Conservation (phyloP, 495 filamentous ascomycete genomes). For the Daldinia vernicosa region DNA sequence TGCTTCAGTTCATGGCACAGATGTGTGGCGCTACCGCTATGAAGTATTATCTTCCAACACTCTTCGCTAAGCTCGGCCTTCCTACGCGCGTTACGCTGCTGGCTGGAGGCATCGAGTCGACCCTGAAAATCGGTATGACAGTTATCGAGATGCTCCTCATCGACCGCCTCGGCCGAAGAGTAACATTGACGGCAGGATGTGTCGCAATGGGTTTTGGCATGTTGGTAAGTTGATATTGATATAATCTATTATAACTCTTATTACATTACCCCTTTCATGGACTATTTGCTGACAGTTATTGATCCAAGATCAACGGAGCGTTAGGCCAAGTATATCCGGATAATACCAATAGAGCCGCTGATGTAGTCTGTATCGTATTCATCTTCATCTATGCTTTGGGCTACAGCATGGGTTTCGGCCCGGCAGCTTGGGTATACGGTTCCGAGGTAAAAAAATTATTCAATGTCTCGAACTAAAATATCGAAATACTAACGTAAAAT, state of each 20-base stretch:
- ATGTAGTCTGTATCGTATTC: slow-evolving; percentile 63
- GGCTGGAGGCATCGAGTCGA: slow-evolving; percentile 60
- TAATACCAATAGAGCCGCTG: slow-evolving; percentile 58
- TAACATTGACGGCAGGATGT: slow-evolving; percentile 55
- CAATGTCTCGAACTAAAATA: background rate
- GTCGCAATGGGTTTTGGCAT: slow-evolving; percentile 58
- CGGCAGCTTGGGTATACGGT: slow-evolving; percentile 66
- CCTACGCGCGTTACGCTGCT: slow-evolving; percentile 55
- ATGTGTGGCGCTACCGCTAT: slow-evolving; percentile 63
- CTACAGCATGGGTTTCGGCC: slow-evolving; percentile 65
- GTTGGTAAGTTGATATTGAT: slow-evolving; percentile 48
- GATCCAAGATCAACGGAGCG: slow-evolving; percentile 60
- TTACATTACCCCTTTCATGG: background rate
- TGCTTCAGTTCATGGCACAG: slow-evolving; percentile 64
- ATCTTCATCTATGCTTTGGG: slow-evolving; percentile 67
- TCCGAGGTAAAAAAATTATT: slow-evolving; percentile 55
- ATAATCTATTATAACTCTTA: background rate
- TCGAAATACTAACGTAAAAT: background rate
- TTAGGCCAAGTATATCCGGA: slow-evolving; percentile 61
- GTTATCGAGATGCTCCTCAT: slow-evolving; percentile 61
- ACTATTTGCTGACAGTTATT: slow-evolving; percentile 1
- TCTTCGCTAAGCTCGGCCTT: slow-evolving; percentile 59
- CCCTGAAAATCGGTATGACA: slow-evolving; percentile 61
- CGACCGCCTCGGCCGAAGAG: slow-evolving; percentile 55
- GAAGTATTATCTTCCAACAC: slow-evolving; percentile 63